These are phyloP conservation scores for Kokia cookei DNA, from an alignment of 441 rosid genomes.

Conservation along the genomic window DNA sequence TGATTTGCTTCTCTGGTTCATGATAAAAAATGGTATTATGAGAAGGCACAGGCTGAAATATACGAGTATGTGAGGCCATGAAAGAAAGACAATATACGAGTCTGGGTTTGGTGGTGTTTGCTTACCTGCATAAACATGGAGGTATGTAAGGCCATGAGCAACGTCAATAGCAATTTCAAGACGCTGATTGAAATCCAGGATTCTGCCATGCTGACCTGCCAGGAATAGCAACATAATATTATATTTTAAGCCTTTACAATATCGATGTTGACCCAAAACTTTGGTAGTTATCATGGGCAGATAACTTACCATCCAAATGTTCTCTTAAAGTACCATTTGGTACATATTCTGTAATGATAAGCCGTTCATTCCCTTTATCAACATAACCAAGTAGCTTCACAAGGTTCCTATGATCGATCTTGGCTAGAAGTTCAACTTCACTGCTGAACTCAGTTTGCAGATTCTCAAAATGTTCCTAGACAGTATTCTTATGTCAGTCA, in stretches of 20 bases:
- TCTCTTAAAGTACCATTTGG: conserved; percentile 92
- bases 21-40: background rate
- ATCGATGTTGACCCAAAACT: conserved; percentile 1
- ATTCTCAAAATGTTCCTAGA: conserved; percentile 69
- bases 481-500: conserved; percentile 19
- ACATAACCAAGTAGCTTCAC: conserved; percentile 89
- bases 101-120: background rate
- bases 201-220: conserved; percentile 62
- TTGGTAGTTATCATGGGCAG: background rate
- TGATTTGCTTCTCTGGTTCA: conserved; percentile 77
- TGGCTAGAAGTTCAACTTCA: conserved; percentile 90
- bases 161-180: conserved; percentile 87
- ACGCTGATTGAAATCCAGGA: conserved; percentile 84
- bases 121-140: conserved; percentile 86
- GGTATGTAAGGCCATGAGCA: conserved; percentile 91
- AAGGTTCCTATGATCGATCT: conserved; percentile 83
- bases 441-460: conserved; percentile 76
- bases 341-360: conserved; percentile 85
- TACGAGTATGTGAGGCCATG: background rate
- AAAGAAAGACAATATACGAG: background rate
- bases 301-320: conserved; percentile 83
- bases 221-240: conserved; percentile 9
- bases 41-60: background rate
- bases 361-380: conserved; percentile 82
- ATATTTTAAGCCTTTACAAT: background rate